Evolutionary conservation across 306 rosid species (phyloP), one percentile per base, ranked within the genome.

Genomic region (Potentilla sterilis): DNA sequence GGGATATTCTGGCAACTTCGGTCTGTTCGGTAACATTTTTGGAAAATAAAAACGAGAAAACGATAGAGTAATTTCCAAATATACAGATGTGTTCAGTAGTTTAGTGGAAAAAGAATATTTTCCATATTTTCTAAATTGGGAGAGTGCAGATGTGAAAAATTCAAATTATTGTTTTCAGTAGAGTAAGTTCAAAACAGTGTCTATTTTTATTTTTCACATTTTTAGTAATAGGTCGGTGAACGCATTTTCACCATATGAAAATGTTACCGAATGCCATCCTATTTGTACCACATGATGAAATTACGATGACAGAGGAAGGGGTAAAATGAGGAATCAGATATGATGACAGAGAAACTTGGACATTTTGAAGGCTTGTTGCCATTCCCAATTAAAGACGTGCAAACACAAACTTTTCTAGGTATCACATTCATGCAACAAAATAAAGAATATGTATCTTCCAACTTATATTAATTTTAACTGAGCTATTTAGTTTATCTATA

Each of bases 311-410:
- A 70, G 48, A 47, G 21, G 73, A 69, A 69, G 21, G 57, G 15
- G 10, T 2, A 48, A 28, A 9, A 48, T 18, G 3, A 37, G 40
- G 41, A 69, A 46, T 14, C 7, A 2, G 24, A 69, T 9, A 48
- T 5, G 58, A 69, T 6, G 12, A 43, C 4, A 7, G 28, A 35
- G 14, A 70, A 69, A 48, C 44, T 47, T 7, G 93, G 90, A 35
- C 92, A 96, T 46, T 87, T 90, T 35, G 88, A 88, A 68, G 87
- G 35, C 37, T 87, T 64, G 71, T 85, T 77, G 59, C 42, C 88
- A 76, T 77, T 92, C 95, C 78, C 92, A 88, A 7, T 93, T 93
- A 81, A 88, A 28, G 96, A 44, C 93, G 95, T 46, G 92, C 97
- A 61, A 92, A 83, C 18, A 73, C 86, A 88, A 38, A 94, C 90